Conservation (phyloP, 257 asterid genomes). For the Solanum infundibuliforme region DNA sequence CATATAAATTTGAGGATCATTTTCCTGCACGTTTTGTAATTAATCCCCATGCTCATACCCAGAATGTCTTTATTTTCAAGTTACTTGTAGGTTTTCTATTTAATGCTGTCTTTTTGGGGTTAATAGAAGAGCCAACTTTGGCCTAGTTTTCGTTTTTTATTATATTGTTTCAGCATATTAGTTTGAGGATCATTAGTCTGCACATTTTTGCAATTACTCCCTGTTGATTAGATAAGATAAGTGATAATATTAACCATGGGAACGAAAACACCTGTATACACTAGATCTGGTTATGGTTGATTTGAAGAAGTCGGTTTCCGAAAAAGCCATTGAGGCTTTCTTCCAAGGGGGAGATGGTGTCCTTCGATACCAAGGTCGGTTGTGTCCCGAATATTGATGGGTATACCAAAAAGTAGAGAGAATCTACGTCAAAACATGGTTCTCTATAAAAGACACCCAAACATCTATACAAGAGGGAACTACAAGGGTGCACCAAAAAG, state of each 20-base stretch:
- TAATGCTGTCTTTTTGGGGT: conserved; percentile 85
- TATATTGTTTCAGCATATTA: neutral
- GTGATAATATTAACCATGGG: neutral
- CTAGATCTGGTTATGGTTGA: neutral
- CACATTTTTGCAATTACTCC: conserved; percentile 3
- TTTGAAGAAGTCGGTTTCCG: neutral
- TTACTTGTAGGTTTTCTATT: conserved; percentile 57
- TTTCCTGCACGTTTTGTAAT: neutral
- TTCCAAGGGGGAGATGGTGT: neutral
- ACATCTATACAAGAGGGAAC: neutral
- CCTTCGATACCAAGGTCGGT: neutral
- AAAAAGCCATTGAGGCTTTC: neutral
- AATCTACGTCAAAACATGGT: neutral
- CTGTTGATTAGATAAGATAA: neutral
- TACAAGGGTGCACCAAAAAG: neutral
- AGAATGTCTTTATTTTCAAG: neutral
- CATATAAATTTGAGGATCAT: neutral
- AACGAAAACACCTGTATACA: neutral
- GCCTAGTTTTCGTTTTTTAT: neutral
- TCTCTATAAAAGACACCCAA: neutral
- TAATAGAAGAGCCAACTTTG: conserved; percentile 51
- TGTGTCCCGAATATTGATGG: neutral
- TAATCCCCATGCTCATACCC: neutral
- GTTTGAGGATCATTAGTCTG: neutral
- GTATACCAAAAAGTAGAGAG: neutral